Evolutionary conservation across 2,329 filamentous ascomycete species (phyloP).

Genomic region (Aaosphaeria pasadenensis): DNA sequence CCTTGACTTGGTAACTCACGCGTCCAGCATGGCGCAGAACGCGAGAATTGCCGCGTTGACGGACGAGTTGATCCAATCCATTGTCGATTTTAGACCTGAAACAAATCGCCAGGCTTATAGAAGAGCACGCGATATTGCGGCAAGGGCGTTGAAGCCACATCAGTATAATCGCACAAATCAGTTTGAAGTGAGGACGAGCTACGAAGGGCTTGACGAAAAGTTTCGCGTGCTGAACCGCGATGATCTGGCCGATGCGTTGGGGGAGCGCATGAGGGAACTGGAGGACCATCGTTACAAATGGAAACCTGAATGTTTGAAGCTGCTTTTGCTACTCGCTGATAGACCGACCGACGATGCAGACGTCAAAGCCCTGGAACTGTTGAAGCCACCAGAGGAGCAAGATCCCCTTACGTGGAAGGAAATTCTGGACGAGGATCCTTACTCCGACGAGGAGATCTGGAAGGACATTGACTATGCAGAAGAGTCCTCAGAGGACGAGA

Average conservation of each 20-base stretch:
- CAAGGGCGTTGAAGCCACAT: slow-evolving; percentile 38
- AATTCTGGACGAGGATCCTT: slow-evolving; percentile 72
- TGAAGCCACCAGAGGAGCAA: slow-evolving; percentile 48
- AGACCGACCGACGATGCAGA: slow-evolving; percentile 69
- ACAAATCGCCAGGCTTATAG: slow-evolving; percentile 35
- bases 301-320: slow-evolving; percentile 74
- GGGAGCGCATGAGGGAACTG: slow-evolving; percentile 59
- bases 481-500: slow-evolving; percentile 64
- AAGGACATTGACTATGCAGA: slow-evolving; percentile 63
- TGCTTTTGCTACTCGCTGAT: slow-evolving; percentile 80
- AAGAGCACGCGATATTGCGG: slow-evolving; percentile 37
- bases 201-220: slow-evolving; percentile 69
- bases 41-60: slow-evolving; percentile 62
- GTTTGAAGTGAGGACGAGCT: slow-evolving; percentile 43
- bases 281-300: slow-evolving; percentile 56
- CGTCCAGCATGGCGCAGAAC: slow-evolving; percentile 64
- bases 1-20: background rate
- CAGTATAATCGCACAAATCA: slow-evolving; percentile 47
- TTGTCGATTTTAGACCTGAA: slow-evolving; percentile 51
- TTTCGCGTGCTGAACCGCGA: slow-evolving; percentile 79
- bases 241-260: slow-evolving; percentile 69
- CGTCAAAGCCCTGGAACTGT: slow-evolving; percentile 59
- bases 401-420: slow-evolving; percentile 72
- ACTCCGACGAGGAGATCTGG: slow-evolving; percentile 70
- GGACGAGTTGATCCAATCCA: slow-evolving; percentile 66